phyloP scores from a whole-genome alignment of 2,329 filamentous ascomycete species.

The Hymenoscyphus linearis region DNA sequence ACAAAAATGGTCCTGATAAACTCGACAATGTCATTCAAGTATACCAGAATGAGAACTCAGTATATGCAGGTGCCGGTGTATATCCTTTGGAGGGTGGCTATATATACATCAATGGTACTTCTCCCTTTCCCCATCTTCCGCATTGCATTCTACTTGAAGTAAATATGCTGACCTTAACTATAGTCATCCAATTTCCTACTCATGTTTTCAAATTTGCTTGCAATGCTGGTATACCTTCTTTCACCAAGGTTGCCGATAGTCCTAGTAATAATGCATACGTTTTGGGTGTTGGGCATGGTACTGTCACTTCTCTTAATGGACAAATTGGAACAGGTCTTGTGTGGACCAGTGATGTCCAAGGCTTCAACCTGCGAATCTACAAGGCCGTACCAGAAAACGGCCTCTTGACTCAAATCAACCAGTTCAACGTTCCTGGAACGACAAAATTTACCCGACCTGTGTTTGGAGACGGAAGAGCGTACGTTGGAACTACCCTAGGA shows the following conservation, averaged over 20 bases:
- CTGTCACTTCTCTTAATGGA: constrained; percentile 49
- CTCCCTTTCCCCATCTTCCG: neutral
- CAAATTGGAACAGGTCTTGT: constrained; percentile 50
- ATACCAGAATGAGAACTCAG: constrained; percentile 43
- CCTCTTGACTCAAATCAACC: constrained; percentile 42
- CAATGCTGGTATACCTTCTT: constrained; percentile 44
- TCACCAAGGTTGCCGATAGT: constrained; percentile 48
- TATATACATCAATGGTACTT: constrained; percentile 34
- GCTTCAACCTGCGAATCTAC: constrained; percentile 46
- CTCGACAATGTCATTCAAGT: constrained; percentile 40
- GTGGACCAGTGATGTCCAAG: constrained; percentile 53
- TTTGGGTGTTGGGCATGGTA: constrained; percentile 52
- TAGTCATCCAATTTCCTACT: constrained; percentile 47
- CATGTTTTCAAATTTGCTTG: constrained; percentile 55
- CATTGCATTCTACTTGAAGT: too few species aligned
- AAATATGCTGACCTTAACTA: constrained; percentile 4
- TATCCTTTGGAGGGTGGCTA: constrained; percentile 44
- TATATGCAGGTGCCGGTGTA: constrained; percentile 43
- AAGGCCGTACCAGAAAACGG: constrained; percentile 45
- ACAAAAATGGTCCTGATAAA: constrained; percentile 39
- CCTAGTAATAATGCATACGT: constrained; percentile 45
- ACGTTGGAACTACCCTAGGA: constrained; percentile 47
- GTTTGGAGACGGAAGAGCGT: constrained; percentile 51
- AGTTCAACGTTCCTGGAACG: constrained; percentile 46
- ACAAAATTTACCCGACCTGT: constrained; percentile 54